A percentile compares a stretch with the other conserved stretches of the same genome.
phyloP scores from a whole-genome alignment of 2,329 filamentous ascomycete genomes.

The Venturiaceae sp. region DNA sequence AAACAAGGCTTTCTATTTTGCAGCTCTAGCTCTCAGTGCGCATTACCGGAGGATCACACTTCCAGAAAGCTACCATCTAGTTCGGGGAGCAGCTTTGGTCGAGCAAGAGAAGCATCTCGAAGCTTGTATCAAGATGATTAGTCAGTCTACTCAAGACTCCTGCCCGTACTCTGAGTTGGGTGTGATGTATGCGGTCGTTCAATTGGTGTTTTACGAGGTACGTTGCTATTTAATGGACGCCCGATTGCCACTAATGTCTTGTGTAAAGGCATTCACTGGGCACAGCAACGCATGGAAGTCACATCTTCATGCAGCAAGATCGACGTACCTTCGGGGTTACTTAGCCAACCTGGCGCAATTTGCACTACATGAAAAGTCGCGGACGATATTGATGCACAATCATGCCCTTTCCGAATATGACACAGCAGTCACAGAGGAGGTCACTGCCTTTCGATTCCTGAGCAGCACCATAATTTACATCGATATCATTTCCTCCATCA shows the following conservation, averaged over 20 bases:
- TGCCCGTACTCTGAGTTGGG: neutral
- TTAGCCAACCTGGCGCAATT: neutral
- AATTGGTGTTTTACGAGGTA: neutral
- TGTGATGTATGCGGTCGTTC: neutral
- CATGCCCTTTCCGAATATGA: neutral
- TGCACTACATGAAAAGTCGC: neutral
- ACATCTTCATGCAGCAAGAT: neutral
- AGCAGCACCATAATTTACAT: neutral
- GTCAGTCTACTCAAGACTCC: neutral
- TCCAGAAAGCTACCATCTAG: neutral
- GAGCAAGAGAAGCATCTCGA: neutral
- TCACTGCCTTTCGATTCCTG: neutral
- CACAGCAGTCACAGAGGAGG: neutral
- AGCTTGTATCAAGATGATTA: neutral
- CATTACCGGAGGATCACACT: neutral
- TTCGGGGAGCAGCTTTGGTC: neutral
- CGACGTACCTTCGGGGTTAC: neutral
- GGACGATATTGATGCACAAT: neutral
- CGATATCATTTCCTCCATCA: constrained; percentile 1
- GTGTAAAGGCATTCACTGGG: neutral
- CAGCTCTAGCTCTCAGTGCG: neutral
- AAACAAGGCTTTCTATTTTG: neutral
- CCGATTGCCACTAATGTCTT: constrained; percentile 2
- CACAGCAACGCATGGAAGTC: neutral
- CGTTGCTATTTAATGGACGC: neutral